phyloP scores from a whole-genome alignment of 257 asterid genomes.

The Plantago elongata region DNA sequence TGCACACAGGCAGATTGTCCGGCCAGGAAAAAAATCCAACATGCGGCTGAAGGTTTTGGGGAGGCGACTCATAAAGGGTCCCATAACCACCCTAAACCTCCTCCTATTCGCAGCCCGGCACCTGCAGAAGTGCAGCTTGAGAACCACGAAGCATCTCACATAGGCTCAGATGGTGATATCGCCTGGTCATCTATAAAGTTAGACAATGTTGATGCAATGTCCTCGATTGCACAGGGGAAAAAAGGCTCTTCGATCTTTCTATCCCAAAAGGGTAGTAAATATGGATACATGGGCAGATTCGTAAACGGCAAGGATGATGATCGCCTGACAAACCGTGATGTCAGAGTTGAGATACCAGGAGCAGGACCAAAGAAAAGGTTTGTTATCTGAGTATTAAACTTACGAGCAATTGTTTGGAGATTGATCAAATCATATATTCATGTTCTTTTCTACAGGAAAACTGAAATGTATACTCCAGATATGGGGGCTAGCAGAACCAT shows the following conservation, averaged over 20 bases:
- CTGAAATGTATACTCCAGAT: constrained; percentile 26
- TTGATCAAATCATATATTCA: neutral
- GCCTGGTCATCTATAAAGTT: constrained; percentile 36
- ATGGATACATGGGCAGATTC: constrained; percentile 34
- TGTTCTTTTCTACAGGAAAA: constrained; percentile 26
- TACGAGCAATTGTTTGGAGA: neutral
- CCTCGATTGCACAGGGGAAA: constrained; percentile 27
- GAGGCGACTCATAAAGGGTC: constrained; percentile 78
- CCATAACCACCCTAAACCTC: constrained; percentile 73
- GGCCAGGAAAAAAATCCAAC: constrained; percentile 80
- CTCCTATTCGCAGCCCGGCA: constrained; percentile 50
- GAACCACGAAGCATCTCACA: constrained; percentile 35
- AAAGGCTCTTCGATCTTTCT: constrained; percentile 27
- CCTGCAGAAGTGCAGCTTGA: constrained; percentile 39
- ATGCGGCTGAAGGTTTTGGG: constrained; percentile 69
- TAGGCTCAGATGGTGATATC: constrained; percentile 30
- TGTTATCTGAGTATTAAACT: constrained; percentile 14
- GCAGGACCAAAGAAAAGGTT: constrained; percentile 87
- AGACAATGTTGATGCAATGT: constrained; percentile 38
- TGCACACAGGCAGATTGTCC: constrained; percentile 67
- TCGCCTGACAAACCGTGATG: constrained; percentile 39
- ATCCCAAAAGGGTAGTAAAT: constrained; percentile 36
- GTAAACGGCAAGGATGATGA: constrained; percentile 65
- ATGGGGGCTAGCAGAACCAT: constrained; percentile 45
- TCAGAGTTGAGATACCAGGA: constrained; percentile 20